Conservation (phyloP, 2,329 filamentous ascomycete species). For the Cordyceps tenuipes region DNA sequence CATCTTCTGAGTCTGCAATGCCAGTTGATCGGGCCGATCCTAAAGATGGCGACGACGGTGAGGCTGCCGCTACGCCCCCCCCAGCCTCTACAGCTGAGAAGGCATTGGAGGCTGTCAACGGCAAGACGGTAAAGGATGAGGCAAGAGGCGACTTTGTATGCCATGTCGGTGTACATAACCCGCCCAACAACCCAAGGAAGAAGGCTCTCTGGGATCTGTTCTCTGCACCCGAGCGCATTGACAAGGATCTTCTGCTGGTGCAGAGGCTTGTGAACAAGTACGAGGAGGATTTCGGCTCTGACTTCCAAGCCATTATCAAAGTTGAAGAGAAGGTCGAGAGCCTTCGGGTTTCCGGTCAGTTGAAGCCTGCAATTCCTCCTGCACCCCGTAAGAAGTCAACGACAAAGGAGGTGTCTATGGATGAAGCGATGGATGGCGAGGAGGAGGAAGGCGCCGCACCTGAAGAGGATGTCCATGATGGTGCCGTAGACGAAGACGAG, state of each 20-base stretch:
- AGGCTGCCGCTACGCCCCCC: slow-evolving; percentile 45
- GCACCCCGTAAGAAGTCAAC: slow-evolving; percentile 52
- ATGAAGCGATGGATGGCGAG: slow-evolving; percentile 56
- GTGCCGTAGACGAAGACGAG: slow-evolving; percentile 76
- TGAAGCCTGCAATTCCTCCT: slow-evolving; percentile 56
- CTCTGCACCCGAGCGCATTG: slow-evolving; percentile 85
- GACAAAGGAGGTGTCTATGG: slow-evolving; percentile 49
- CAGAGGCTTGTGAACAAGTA: slow-evolving; percentile 75
- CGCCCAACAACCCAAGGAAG: slow-evolving; percentile 76
- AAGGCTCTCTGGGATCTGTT: slow-evolving; percentile 97
- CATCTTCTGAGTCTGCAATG: slow-evolving; percentile 57
- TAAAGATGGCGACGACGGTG: slow-evolving; percentile 58
- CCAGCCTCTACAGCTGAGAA: slow-evolving; percentile 64
- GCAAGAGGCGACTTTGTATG: slow-evolving; percentile 93
- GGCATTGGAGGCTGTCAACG: slow-evolving; percentile 88
- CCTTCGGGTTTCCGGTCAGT: slow-evolving; percentile 63
- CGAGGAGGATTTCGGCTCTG: slow-evolving; percentile 71
- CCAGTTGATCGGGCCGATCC: slow-evolving; percentile 65
- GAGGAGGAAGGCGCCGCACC: slow-evolving; percentile 66
- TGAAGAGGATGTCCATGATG: slow-evolving; percentile 74
- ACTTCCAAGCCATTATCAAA: slow-evolving; percentile 67
- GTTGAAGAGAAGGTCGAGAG: slow-evolving; percentile 84
- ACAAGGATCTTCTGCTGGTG: slow-evolving; percentile 79
- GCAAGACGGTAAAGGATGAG: slow-evolving; percentile 93
- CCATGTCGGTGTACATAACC: slow-evolving; percentile 92